These are phyloP conservation scores for Tylopilus felleus DNA, from an alignment of 768 basidiomycete species.

Conservation along the genomic window DNA sequence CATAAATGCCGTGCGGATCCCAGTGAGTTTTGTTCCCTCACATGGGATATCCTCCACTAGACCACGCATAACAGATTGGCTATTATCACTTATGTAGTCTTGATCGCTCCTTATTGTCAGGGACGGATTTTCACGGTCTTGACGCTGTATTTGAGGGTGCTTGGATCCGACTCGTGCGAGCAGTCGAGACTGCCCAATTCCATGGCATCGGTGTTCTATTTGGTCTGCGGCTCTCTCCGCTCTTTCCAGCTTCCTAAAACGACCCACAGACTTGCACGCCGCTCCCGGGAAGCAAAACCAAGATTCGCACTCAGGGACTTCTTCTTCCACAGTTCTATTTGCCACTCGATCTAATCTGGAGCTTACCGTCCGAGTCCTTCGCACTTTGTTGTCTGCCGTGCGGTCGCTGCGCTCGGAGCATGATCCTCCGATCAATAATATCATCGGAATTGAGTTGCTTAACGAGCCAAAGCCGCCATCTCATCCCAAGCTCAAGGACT, in stretches of 20 bases:
- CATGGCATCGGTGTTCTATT: constrained; percentile 72
- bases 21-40: constrained; percentile 51
- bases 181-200: constrained; percentile 54
- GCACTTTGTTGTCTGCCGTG: constrained; percentile 36
- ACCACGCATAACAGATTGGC: constrained; percentile 50
- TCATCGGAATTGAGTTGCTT: constrained; percentile 55
- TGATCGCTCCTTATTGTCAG: constrained; percentile 54
- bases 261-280: constrained; percentile 60
- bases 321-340: constrained; percentile 44
- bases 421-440: constrained; percentile 39
- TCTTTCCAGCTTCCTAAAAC: constrained; percentile 16
- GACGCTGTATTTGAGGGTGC: constrained; percentile 56
- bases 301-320: constrained; percentile 65
- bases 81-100: constrained; percentile 66
- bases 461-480: constrained; percentile 57
- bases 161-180: constrained; percentile 59
- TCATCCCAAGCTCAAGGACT: constrained; percentile 50
- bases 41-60: not conserved
- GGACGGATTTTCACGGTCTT: constrained; percentile 62
- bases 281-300: constrained; percentile 74
- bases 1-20: constrained; percentile 59
- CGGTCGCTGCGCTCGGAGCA: constrained; percentile 49
- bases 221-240: constrained; percentile 38
- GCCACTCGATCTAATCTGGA: constrained; percentile 44
- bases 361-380: constrained; percentile 48